phyloP scores from a whole-genome alignment of 768 basidiomycete genomes.

The Zangia roseola region DNA sequence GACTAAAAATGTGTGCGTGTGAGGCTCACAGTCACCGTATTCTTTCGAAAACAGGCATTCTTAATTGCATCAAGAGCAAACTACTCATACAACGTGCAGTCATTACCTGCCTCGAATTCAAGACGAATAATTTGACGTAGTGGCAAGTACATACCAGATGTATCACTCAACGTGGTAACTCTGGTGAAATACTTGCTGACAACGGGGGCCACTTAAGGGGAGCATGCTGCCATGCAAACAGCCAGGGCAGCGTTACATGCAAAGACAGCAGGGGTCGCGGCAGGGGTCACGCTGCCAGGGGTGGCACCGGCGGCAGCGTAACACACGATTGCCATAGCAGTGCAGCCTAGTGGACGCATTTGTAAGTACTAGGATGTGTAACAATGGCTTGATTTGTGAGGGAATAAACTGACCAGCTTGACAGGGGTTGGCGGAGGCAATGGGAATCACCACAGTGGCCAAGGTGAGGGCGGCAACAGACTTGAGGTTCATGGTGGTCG shows the following conservation, averaged over 20 bases:
- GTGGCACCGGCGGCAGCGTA: conserved; percentile 23
- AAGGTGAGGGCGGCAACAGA: conserved; percentile 18
- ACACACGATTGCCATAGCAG: conserved; percentile 17
- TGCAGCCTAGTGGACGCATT: conserved; percentile 11
- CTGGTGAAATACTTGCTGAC: no score
- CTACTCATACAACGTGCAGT: no score
- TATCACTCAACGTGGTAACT: no score
- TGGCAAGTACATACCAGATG: no score
- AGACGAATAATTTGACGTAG: no score
- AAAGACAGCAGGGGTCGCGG: conserved; percentile 16
- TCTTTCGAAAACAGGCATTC: no score
- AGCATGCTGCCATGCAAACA: conserved; percentile 25
- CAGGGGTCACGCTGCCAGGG: conserved; percentile 18
- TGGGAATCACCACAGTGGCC: conserved; percentile 7
- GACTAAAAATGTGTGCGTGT: no score
- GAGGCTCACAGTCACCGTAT: no score
- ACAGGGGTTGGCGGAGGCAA: conserved; percentile 18
- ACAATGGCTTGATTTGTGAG: no score
- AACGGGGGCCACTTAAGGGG: conserved; percentile 16
- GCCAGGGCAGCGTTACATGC: conserved; percentile 26
- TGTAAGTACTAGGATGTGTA: not conserved
- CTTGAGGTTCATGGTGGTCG: conserved; percentile 25
- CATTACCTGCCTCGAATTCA: no score
- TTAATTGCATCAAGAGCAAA: no score
- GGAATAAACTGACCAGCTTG: conserved; percentile 19